Percentiles rank a stretch among this genome's conserved stretches.
These are phyloP conservation scores for Cornus florida DNA, from an alignment of 148 eudicot species.

Conservation along the genomic window DNA sequence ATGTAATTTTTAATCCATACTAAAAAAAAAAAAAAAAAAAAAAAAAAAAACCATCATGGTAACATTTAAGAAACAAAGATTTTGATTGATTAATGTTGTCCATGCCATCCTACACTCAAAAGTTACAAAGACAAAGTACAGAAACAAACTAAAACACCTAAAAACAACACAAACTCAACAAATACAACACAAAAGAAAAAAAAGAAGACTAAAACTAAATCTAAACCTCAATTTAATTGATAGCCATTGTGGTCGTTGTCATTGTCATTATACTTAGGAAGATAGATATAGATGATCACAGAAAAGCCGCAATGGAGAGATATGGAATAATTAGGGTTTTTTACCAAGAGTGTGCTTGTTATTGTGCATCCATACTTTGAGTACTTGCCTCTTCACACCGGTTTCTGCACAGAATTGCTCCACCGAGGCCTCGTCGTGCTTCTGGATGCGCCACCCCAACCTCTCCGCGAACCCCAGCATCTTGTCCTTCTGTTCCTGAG, in stretches of 20 bases:
- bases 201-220: background rate
- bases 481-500: conserved; percentile 50
- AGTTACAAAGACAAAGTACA: background rate
- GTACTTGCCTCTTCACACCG: conserved; percentile 45
- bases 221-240: background rate
- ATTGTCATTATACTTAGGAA: background rate
- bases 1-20: too few relatives aligned
- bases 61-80: background rate
- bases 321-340: conserved; percentile 36
- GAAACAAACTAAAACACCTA: background rate
- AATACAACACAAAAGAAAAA: too few relatives aligned
- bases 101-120: background rate
- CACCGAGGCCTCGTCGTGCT: conserved; percentile 49
- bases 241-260: background rate
- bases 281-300: background rate
- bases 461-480: conserved; percentile 54
- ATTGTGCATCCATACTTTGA: conserved; percentile 67
- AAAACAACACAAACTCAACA: background rate
- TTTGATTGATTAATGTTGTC: background rate
- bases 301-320: background rate
- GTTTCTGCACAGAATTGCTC: conserved; percentile 46
- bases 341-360: conserved; percentile 68
- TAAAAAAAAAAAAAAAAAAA: too few relatives aligned
- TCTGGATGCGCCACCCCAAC: conserved; percentile 56
- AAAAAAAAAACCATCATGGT: too few relatives aligned